Evolutionary conservation across 441 rosid species (phyloP).

Genomic region (Metrosideros polymorpha): DNA sequence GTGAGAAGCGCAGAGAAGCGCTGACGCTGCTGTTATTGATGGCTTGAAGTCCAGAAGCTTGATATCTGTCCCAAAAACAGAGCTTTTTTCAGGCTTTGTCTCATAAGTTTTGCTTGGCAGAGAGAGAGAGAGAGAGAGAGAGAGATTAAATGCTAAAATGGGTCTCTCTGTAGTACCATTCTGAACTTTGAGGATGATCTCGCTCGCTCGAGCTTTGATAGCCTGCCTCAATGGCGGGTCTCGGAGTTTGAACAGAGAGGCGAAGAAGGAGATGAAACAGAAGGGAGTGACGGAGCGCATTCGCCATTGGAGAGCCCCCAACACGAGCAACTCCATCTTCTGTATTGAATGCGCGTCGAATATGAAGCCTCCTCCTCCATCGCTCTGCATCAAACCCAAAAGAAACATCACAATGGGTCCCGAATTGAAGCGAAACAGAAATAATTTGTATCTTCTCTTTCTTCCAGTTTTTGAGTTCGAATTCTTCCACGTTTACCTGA

Average conservation of each 20-base stretch:
- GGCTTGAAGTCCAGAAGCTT: slow-evolving; percentile 56
- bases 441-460: not conserved
- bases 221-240: slow-evolving; percentile 30
- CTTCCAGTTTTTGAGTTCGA: not conserved
- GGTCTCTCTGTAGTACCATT: slow-evolving; percentile 24
- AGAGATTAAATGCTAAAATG: not conserved
- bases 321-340: slow-evolving; percentile 55
- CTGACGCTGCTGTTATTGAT: slow-evolving; percentile 59
- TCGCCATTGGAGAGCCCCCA: slow-evolving; percentile 78
- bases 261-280: slow-evolving; percentile 49
- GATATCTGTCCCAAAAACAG: slow-evolving; percentile 24
- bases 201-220: slow-evolving; percentile 39
- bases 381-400: slow-evolving; percentile 13
- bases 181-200: slow-evolving; percentile 52
- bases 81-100: not conserved
- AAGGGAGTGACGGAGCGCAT: slow-evolving; percentile 83
- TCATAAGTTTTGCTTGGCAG: not conserved
- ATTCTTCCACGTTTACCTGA: slow-evolving; percentile 24
- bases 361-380: slow-evolving; percentile 18
- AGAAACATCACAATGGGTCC: not conserved
- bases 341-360: slow-evolving; percentile 39
- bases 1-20: slow-evolving; percentile 52
- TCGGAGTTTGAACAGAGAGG: slow-evolving; percentile 34
- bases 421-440: not conserved
- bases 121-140: no score